Evolutionary conservation across 345 rosid genomes (phyloP).

Genomic region (Limnanthes douglasii): DNA sequence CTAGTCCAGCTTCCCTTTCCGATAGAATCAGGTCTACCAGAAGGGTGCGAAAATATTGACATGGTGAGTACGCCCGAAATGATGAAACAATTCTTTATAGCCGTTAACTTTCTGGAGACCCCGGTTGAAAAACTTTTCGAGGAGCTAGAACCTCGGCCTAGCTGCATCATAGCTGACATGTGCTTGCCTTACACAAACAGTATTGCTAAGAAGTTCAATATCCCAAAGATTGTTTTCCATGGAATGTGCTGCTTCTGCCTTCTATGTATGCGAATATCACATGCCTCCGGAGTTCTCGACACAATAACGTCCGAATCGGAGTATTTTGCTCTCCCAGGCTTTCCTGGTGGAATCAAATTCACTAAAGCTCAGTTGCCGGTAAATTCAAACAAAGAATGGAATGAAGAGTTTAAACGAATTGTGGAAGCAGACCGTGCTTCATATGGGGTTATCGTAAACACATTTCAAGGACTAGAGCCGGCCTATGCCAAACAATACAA

Average conservation of each 20-base stretch:
- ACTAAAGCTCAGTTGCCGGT: conserved; percentile 13
- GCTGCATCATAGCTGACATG: conserved; percentile 32
- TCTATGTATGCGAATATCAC: conserved; percentile 8
- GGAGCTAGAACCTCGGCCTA: conserved; percentile 16
- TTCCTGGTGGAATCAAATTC: conserved; percentile 15
- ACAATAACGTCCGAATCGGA: conserved; percentile 5
- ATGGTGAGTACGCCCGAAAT: conserved; percentile 10
- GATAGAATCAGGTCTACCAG: conserved; percentile 16
- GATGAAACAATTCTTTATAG: conserved; percentile 11
- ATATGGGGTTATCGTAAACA: conserved; percentile 18
- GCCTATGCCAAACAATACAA: conserved; percentile 17
- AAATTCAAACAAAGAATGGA: conserved; percentile 2
- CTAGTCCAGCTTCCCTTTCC: conserved; percentile 14
- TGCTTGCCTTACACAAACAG: conserved; percentile 15
- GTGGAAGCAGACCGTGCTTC: conserved; percentile 8
- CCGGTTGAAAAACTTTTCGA: conserved; percentile 13
- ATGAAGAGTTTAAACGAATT: conserved; percentile 5
- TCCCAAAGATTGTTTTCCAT: conserved; percentile 31
- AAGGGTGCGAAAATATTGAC: conserved; percentile 24
- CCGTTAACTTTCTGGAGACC: conserved; percentile 10
- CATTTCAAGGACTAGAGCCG: conserved; percentile 28
- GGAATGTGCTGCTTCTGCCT: conserved; percentile 24
- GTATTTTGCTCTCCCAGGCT: conserved; percentile 6
- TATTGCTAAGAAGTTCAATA: conserved; percentile 19
- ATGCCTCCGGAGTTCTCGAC: conserved; percentile 9